Evolutionary conservation across 495 filamentous ascomycete species (phyloP).

Genomic region (Lepraria neglecta): DNA sequence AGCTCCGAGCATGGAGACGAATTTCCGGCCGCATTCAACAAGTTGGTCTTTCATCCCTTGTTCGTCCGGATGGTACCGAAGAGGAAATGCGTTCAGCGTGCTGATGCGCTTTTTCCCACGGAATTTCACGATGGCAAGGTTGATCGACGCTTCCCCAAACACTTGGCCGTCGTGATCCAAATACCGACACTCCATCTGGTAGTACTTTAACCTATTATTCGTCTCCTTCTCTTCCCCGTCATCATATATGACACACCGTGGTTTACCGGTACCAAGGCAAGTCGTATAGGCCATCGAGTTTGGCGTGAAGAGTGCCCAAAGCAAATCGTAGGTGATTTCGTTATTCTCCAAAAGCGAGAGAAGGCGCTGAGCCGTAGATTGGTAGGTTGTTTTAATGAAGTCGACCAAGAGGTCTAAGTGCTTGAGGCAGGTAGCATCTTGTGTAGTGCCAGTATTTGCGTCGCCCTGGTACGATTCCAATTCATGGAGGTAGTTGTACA

Average conservation of each 20-base stretch:
- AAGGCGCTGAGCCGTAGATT: constrained; percentile 32
- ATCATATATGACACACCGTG: background rate
- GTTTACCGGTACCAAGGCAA: constrained; percentile 10
- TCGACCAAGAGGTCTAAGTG: constrained; percentile 39
- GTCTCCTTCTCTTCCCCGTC: background rate
- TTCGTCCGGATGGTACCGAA: constrained; percentile 22
- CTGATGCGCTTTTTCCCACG: constrained; percentile 30
- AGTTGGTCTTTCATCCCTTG: background rate
- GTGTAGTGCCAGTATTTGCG: background rate
- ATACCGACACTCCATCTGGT: background rate
- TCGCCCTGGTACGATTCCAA: constrained; percentile 14
- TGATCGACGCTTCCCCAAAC: constrained; percentile 18
- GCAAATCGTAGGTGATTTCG: constrained; percentile 32
- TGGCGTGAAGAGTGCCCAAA: constrained; percentile 33
- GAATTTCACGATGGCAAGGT: constrained; percentile 32
- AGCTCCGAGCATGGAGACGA: background rate
- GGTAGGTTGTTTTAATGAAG: constrained; percentile 35
- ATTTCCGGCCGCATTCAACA: background rate
- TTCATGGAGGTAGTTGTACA: constrained; percentile 6
- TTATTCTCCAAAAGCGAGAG: constrained; percentile 33
- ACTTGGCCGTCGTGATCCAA: background rate
- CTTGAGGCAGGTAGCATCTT: constrained; percentile 12
- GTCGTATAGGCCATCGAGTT: constrained; percentile 26
- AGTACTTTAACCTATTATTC: background rate
- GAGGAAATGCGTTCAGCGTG: constrained; percentile 31